Base-by-base conservation (phyloP, 352 stramenopile species). In the Globisporangium lucens region DNA sequence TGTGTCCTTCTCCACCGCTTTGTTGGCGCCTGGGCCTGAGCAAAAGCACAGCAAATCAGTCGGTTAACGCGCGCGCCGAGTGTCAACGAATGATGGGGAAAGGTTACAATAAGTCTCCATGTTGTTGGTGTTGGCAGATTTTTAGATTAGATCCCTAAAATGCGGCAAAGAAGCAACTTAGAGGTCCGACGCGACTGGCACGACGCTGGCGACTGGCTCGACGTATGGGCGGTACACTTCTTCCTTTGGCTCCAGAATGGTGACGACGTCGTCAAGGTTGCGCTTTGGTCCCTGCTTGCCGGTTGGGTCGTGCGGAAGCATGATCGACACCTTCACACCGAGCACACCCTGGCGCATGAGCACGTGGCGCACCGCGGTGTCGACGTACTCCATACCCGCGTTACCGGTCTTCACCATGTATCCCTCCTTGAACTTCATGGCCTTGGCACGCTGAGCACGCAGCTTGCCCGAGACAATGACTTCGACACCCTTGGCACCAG, bases 331-430 rank as follows among this genome's bases (percentile, higher is more conserved):
- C 84, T 98, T 99, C 74, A 99, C 98, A 80, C 98, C 98, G 73
- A 99, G 94, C 70, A 99, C 97, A 79, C 98, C 98, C 88, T 99
- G 98, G 79, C 97, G 91, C 97, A 99, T 99, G 51, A 99, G 82
- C 52, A 99, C 97, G 93, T 99, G 98, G 78, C 98, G 93, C 65
- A 99, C 96, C 61, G 98, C 98, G 70, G 86, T 93, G 88, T 99
- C 97, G 65, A 99, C 98, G 92, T 99, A 99, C 68, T 99, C 97
- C 72, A 91, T 81, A 77, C 94, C 97, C 53, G 97, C 96, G 82
- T 99, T 98, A 87, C 98, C 98, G 36, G 97, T 99, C 93, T 99
- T 99, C 88, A 99, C 98, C 98, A 99, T 99, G 94, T 99, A 99
- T 56, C 98, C 98, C 72, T 99, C 97, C 76, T 98, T 98, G 87